These are phyloP conservation scores for Hyaloscypha finlandica DNA, from an alignment of 495 filamentous ascomycete genomes.

Conservation along the genomic window DNA sequence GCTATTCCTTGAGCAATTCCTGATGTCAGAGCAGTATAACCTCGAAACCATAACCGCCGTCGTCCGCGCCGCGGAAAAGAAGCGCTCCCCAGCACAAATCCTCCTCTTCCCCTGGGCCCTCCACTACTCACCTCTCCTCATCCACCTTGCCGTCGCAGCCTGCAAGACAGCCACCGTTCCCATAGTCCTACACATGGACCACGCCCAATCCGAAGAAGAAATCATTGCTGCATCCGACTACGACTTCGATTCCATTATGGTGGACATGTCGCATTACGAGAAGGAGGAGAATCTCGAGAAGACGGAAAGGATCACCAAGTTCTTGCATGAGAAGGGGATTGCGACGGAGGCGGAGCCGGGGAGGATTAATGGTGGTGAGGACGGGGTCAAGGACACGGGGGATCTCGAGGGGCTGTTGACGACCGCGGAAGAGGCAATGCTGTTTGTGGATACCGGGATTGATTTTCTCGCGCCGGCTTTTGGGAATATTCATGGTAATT, in stretches of 20 bases:
- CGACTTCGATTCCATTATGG: conserved; percentile 64
- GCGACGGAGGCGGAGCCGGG: conserved; percentile 68
- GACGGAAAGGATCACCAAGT: conserved; percentile 57
- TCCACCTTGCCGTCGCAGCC: conserved; percentile 65
- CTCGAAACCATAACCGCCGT: conserved; percentile 80
- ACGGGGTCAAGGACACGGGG: conserved; percentile 63
- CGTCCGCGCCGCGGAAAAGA: conserved; percentile 74
- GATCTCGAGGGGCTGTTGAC: conserved; percentile 65
- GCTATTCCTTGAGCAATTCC: neutral
- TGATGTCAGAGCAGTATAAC: conserved; percentile 57
- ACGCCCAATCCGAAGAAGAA: conserved; percentile 72
- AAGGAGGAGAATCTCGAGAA: conserved; percentile 64
- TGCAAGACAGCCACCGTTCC: conserved; percentile 66
- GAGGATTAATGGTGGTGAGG: conserved; percentile 68
- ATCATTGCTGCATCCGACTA: conserved; percentile 59
- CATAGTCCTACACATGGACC: conserved; percentile 74
- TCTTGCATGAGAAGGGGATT: conserved; percentile 62
- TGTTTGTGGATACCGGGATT: conserved; percentile 65
- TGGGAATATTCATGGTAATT: conserved; percentile 71
- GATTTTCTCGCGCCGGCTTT: conserved; percentile 71
- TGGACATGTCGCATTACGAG: conserved; percentile 66
- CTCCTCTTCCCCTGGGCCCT: conserved; percentile 87
- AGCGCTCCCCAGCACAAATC: conserved; percentile 75
- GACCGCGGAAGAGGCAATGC: conserved; percentile 59
- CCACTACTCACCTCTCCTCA: conserved; percentile 52